Base-by-base conservation (phyloP, 768 basidiomycete species). In the Polyporus arcularius region DNA sequence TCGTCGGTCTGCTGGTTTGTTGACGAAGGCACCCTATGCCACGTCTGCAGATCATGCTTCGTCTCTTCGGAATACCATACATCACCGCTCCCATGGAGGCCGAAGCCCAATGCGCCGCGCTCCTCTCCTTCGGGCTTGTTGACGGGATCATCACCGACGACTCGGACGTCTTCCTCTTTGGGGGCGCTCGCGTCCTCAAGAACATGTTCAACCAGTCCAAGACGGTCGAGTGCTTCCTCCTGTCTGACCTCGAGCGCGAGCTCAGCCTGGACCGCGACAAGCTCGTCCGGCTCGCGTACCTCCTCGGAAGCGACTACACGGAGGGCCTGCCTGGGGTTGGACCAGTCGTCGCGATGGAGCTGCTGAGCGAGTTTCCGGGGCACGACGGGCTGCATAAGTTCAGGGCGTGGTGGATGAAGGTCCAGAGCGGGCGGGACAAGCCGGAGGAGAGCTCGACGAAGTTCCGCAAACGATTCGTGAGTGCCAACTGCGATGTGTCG, bases 121-220 rank as follows among this genome's bases (percentile, higher is more conserved):
- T 99, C 9, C 88, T 94, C 8, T 78, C 84, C 4, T 80, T 98
- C 14, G 85, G 87, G 15, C 81, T 98, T 31, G 96, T 97, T 40
- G 95, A 99, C 64, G 97, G 97, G 0, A 90, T 99, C 56, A 98
- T 99, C 72, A 99, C 97, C 0, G 97, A 99, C 72, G 97, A 99
- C 74, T 97, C 94, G 4, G 97, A 99, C 70, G 95, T 98, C 51
- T 99, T 99, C 76, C 87, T 99, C 51, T 99, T 99, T 67, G 97
- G 97, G 35, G 96, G 94, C 26, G 76, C 84, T 65, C 88, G 94
- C n/a, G 93, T 98, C 18, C 97, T 91, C 82, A 97, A 96, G 76
- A 98, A 99, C 73, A 96, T 99, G 91, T 99, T 99, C 79, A 98
- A 98, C 72, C 96, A 98, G 74, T 91, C 92, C 50, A 98, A 98